Evolutionary conservation across 1,284 basidiomycete genomes (phyloP).

Genomic region (Trichosporon coremiiforme): DNA sequence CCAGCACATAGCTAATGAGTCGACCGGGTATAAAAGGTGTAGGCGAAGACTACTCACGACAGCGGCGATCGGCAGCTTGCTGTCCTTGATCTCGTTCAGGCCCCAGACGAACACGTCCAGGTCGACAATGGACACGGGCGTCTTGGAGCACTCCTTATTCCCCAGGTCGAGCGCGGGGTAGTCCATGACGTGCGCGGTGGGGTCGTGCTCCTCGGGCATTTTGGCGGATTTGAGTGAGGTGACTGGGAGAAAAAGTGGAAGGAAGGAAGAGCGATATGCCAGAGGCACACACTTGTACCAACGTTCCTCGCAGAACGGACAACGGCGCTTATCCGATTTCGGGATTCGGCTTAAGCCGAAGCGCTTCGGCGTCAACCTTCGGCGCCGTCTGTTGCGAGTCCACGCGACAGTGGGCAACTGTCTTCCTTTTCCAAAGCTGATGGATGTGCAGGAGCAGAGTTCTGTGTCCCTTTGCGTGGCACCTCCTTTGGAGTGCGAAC

Average conservation of each 20-base stretch:
- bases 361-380: background rate
- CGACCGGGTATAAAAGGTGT: no score
- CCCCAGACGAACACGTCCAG: conserved; percentile 50
- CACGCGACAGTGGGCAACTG: no score
- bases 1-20: no score
- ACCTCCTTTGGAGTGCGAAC: no score
- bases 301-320: background rate
- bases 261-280: background rate
- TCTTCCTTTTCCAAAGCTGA: no score
- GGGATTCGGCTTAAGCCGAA: conserved; percentile 13
- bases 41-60: conserved; percentile 40
- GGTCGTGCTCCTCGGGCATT: conserved; percentile 14
- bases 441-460: no score
- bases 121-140: conserved; percentile 39
- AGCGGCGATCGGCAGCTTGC: conserved; percentile 38
- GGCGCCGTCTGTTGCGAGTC: no score
- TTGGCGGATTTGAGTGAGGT: background rate
- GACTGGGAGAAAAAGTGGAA: background rate
- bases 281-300: background rate
- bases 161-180: conserved; percentile 44
- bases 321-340: background rate
- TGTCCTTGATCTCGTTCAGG: conserved; percentile 45
- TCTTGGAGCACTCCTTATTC: conserved; percentile 23
- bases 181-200: conserved; percentile 36
- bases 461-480: no score